Evolutionary conservation across 2,329 filamentous ascomycete genomes (phyloP).

Genomic region (Xylariaceae sp.): DNA sequence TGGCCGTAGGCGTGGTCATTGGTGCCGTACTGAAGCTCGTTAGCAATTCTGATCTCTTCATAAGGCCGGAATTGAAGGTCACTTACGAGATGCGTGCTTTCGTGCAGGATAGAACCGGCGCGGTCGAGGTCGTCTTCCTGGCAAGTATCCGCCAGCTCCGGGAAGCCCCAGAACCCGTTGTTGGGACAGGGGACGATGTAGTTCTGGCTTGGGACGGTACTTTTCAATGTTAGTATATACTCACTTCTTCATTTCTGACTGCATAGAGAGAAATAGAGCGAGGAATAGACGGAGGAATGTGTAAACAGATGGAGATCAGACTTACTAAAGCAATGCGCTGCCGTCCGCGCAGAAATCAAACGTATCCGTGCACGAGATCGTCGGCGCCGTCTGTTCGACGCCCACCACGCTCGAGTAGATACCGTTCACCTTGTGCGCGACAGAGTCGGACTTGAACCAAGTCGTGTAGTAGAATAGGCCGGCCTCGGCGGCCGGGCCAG

Average conservation of each 20-base stretch:
- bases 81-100: slow-evolving; percentile 19
- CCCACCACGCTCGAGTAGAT: slow-evolving; percentile 18
- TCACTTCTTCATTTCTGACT: too few species aligned
- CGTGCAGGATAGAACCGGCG: slow-evolving; percentile 20
- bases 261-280: too few species aligned
- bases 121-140: slow-evolving; percentile 20
- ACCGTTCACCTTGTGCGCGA: slow-evolving; percentile 10
- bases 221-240: slow-evolving; percentile 3
- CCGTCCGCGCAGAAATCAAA: slow-evolving; percentile 17
- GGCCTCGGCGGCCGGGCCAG: slow-evolving; percentile 11
- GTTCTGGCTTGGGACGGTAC: slow-evolving; percentile 18
- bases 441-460: slow-evolving; percentile 20
- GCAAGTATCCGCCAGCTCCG: slow-evolving; percentile 13
- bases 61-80: not conserved
- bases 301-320: not conserved
- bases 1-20: slow-evolving; percentile 20
- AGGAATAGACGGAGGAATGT: too few species aligned
- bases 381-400: slow-evolving; percentile 20
- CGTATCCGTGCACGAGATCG: slow-evolving; percentile 18
- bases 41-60: not conserved
- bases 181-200: slow-evolving; percentile 15
- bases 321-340: slow-evolving; percentile 18
- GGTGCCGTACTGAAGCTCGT: slow-evolving; percentile 18
- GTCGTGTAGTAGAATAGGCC: slow-evolving; percentile 18
- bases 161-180: slow-evolving; percentile 18